These are phyloP conservation scores for Zasmidium citrigriseum DNA, from an alignment of 2,329 filamentous ascomycete species.

Conservation along the genomic window DNA sequence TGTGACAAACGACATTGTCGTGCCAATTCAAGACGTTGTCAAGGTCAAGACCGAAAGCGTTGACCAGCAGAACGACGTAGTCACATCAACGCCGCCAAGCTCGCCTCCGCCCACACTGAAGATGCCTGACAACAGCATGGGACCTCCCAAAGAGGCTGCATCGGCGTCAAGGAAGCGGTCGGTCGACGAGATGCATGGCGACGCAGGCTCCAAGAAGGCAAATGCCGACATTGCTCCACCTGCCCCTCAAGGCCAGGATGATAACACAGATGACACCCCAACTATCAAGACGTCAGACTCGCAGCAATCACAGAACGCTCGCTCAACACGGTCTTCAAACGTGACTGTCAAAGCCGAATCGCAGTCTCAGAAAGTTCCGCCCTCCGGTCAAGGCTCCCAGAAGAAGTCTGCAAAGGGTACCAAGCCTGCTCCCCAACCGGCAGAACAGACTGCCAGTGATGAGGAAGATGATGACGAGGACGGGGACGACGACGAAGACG, in stretches of 20 bases:
- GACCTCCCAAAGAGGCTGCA: neutral
- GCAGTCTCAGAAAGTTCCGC: neutral
- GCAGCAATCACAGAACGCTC: neutral
- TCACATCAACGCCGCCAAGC: neutral
- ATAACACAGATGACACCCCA: slow-evolving; percentile 4
- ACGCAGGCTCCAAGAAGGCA: neutral
- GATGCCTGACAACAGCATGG: slow-evolving; percentile 2
- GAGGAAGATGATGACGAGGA: neutral
- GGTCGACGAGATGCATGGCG: slow-evolving; percentile 3
- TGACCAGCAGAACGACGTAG: neutral
- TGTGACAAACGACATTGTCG: slow-evolving; percentile 3
- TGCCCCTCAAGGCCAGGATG: slow-evolving; percentile 6
- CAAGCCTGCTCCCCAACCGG: slow-evolving; percentile 1
- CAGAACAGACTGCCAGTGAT: neutral
- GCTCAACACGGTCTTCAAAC: too few relatives aligned
- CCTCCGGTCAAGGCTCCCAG: neutral
- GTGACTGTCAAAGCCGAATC: too few relatives aligned
- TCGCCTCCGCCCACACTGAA: neutral
- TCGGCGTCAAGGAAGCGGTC: slow-evolving; percentile 5
- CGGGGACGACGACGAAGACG: neutral
- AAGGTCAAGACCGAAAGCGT: neutral
- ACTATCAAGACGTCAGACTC: neutral
- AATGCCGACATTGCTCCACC: slow-evolving; percentile 1
- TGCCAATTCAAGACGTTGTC: neutral
- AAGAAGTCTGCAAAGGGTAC: neutral